phyloP scores from a whole-genome alignment of 495 filamentous ascomycete genomes.

The Haplographium delicatum region DNA sequence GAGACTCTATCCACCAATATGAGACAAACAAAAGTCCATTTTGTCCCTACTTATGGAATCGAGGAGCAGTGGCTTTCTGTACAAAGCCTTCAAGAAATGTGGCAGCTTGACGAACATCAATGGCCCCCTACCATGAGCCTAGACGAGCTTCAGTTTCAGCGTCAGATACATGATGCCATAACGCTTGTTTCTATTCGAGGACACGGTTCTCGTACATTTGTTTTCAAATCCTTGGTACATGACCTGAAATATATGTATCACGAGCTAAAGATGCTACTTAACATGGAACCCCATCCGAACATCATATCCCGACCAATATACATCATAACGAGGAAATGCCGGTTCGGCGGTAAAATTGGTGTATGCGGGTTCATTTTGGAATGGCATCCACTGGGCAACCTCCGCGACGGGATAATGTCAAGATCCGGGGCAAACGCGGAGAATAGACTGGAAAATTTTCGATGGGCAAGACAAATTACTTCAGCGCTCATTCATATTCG shows the following conservation, averaged over 20 bases:
- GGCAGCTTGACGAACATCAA: not conserved
- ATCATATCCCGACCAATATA: slow-evolving; percentile 26
- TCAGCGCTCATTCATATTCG: slow-evolving; percentile 31
- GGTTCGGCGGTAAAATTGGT: slow-evolving; percentile 30
- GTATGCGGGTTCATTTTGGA: slow-evolving; percentile 32
- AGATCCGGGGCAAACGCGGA: no score
- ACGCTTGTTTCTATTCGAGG: slow-evolving; percentile 11
- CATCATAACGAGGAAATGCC: slow-evolving; percentile 28
- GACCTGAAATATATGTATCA: slow-evolving; percentile 33
- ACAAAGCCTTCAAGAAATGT: slow-evolving; percentile 8
- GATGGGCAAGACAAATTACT: slow-evolving; percentile 29
- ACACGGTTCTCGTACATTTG: slow-evolving; percentile 4
- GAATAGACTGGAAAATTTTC: slow-evolving; percentile 19
- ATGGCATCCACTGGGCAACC: slow-evolving; percentile 27
- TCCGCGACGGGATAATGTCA: no score
- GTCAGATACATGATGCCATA: slow-evolving; percentile 15
- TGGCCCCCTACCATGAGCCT: slow-evolving; percentile 13
- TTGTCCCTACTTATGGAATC: slow-evolving; percentile 14
- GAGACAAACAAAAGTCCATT: slow-evolving; percentile 12
- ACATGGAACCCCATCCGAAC: slow-evolving; percentile 25
- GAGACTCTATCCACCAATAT: slow-evolving; percentile 5
- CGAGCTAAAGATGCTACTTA: slow-evolving; percentile 34
- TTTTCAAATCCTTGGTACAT: slow-evolving; percentile 19
- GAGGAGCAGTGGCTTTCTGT: slow-evolving; percentile 11
- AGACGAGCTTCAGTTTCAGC: slow-evolving; percentile 2